Evolutionary conservation across 768 basidiomycete genomes (phyloP).

Genomic region (Tylopilus vinaceipallidus): DNA sequence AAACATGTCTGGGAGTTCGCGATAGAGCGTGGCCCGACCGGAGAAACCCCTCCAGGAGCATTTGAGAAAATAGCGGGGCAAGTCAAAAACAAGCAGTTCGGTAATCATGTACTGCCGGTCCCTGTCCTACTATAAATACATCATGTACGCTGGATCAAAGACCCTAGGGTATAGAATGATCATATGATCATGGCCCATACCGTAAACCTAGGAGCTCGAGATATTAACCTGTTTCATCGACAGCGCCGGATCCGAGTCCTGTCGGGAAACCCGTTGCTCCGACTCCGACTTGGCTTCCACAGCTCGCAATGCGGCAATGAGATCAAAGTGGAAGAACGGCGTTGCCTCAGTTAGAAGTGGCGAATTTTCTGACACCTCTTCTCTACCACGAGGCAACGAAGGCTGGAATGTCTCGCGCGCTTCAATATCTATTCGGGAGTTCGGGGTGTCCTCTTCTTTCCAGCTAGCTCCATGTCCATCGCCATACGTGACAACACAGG

Average conservation of each 20-base stretch:
- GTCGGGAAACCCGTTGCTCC: background rate
- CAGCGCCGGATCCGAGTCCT: background rate
- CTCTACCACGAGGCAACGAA: background rate
- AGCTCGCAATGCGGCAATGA: conserved; percentile 65
- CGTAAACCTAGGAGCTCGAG: background rate
- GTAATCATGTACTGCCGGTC: conserved; percentile 1
- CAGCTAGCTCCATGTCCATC: conserved; percentile 38
- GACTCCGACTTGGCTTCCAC: conserved; percentile 47
- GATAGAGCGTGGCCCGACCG: background rate
- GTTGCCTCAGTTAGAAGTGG: conserved; percentile 54
- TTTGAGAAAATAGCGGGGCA: background rate
- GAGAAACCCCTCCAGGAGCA: background rate
- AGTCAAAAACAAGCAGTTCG: background rate
- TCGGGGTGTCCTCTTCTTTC: background rate
- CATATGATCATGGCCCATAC: background rate
- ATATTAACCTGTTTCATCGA: conserved; percentile 5
- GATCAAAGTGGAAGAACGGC: conserved; percentile 91
- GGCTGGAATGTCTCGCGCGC: conserved; percentile 25
- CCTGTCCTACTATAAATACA: too few relatives aligned
- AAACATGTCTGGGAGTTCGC: background rate
- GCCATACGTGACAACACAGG: conserved; percentile 68
- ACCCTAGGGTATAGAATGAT: background rate
- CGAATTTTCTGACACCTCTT: conserved; percentile 1
- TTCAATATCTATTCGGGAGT: conserved; percentile 35
- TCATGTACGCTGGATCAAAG: background rate